A percentile compares a stretch with the other conserved stretches of the same genome.
These are phyloP conservation scores for Ascochyta viciae-villosae DNA, from an alignment of 2,329 filamentous ascomycete genomes.

Conservation along the genomic window DNA sequence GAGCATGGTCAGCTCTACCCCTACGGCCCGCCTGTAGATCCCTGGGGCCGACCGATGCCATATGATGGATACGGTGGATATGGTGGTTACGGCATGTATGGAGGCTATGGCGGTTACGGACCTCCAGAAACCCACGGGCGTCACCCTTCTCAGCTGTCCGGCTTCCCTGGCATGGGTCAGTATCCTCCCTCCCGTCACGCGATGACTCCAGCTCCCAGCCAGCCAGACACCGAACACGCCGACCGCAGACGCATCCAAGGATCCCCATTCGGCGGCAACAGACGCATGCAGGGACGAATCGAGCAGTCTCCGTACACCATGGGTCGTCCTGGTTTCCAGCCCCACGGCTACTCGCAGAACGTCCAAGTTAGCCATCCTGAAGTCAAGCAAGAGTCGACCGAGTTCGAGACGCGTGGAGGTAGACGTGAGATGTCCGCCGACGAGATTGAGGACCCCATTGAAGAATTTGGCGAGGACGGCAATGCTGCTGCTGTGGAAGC, in stretches of 20 bases:
- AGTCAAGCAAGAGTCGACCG: constrained; percentile 30
- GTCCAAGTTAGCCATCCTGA: background rate
- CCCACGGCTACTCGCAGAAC: background rate
- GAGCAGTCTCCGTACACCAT: background rate
- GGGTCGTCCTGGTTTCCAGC: background rate
- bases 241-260: background rate
- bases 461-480: constrained; percentile 1
- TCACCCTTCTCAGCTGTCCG: constrained; percentile 5
- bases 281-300: background rate
- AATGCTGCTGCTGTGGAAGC: constrained; percentile 18
- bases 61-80: constrained; percentile 12
- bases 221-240: background rate
- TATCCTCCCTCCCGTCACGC: constrained; percentile 4
- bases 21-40: constrained; percentile 5
- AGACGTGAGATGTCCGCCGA: constrained; percentile 12
- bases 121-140: background rate
- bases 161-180: background rate
- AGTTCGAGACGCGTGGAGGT: constrained; percentile 9
- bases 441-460: background rate
- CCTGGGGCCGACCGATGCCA: constrained; percentile 10
- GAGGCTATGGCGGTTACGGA: background rate
- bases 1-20: constrained; percentile 2
- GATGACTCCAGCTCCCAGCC: constrained; percentile 4
- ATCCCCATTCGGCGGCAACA: background rate
- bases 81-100: constrained; percentile 8